These are phyloP conservation scores for Metarhizium rileyi DNA, from an alignment of 2,329 filamentous ascomycete species.

Conservation along the genomic window DNA sequence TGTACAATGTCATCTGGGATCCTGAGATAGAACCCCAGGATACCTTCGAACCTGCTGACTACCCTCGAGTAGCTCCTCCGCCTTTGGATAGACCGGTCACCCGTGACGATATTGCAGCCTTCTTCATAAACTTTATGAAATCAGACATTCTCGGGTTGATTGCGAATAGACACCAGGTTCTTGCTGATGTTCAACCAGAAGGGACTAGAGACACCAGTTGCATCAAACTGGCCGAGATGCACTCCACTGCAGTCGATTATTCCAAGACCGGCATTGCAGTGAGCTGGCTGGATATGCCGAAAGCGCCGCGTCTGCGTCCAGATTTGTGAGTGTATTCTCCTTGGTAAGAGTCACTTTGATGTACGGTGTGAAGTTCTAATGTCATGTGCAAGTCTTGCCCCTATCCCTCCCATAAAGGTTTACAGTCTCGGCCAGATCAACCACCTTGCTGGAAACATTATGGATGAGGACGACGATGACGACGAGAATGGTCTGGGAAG, in stretches of 20 bases:
- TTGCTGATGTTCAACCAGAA: slow-evolving; percentile 44
- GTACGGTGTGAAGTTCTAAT: no score
- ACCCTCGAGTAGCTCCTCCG: slow-evolving; percentile 46
- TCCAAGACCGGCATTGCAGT: slow-evolving; percentile 63
- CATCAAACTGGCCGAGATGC: slow-evolving; percentile 46
- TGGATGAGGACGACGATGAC: slow-evolving; percentile 28
- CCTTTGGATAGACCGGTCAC: slow-evolving; percentile 53
- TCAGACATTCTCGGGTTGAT: slow-evolving; percentile 58
- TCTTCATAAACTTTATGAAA: slow-evolving; percentile 72
- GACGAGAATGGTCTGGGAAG: slow-evolving; percentile 33
- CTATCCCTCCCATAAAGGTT: slow-evolving; percentile 33
- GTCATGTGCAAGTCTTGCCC: slow-evolving; percentile 39
- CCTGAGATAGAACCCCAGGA: slow-evolving; percentile 30
- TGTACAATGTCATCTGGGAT: slow-evolving; percentile 75
- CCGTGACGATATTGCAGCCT: slow-evolving; percentile 60
- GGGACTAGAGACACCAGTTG: slow-evolving; percentile 48
- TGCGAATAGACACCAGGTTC: slow-evolving; percentile 51
- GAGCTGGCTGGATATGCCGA: slow-evolving; percentile 33
- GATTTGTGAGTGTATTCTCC: slow-evolving; percentile 40
- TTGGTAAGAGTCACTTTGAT: not conserved
- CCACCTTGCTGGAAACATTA: no score
- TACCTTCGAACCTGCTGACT: slow-evolving; percentile 55
- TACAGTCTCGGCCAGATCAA: slow-evolving; percentile 34
- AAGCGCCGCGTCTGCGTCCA: slow-evolving; percentile 30
- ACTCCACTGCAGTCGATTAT: slow-evolving; percentile 66